Evolutionary conservation across 2,329 filamentous ascomycete species (phyloP), one percentile per base, ranked within the genome.

Genomic region (Botryosphaeria dothidea): DNA sequence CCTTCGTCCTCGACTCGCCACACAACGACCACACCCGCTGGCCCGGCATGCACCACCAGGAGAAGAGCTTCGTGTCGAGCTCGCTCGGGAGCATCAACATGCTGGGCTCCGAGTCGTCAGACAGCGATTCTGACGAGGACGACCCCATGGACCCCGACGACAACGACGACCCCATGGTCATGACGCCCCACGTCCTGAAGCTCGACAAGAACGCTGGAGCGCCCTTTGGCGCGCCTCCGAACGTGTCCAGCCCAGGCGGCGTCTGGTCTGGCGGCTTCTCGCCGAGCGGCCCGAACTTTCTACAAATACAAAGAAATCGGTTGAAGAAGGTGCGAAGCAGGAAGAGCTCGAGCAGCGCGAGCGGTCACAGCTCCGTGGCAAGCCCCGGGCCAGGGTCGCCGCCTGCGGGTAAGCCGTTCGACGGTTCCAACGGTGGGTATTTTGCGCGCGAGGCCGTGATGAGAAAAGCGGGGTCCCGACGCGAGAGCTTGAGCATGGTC

Each of bases 401-500:
- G 9, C 92, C 93, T 1, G 81, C 51, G 29, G 52, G 54, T 29
- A 62, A 62, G 57, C 56, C 38, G 43, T 56, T 66, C 34, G 64
- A 86, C 0, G 79, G 88, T 66, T 81, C 80, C 48, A 77, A 76
- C 38, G 81, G 79, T 60, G 83, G 84, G 13, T 88, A 86, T 71
- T 87, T 89, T 72, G 81, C 80, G 2, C 77, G 79, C 48, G 83
- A 84, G 65, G 77, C 81, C 45, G 78, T 79, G 5, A 80, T 81
- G 65, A 79, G 80, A 61, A 79, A 75, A 61, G 76, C 81, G 7
- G 77, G 83, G 46, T 85, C 90, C 8, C 85, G 94, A 49, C 85
- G 94, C 48, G 93, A 97, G 77, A 97, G 92, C 75, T 88, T 98
- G 66, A 96, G 92, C 69, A 88, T 95, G 81, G 92, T 93, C 41